Evolutionary conservation across 2,329 filamentous ascomycete genomes (phyloP), one percentile per base, ranked within the genome.

Genomic region (Colletotrichum sp.): DNA sequence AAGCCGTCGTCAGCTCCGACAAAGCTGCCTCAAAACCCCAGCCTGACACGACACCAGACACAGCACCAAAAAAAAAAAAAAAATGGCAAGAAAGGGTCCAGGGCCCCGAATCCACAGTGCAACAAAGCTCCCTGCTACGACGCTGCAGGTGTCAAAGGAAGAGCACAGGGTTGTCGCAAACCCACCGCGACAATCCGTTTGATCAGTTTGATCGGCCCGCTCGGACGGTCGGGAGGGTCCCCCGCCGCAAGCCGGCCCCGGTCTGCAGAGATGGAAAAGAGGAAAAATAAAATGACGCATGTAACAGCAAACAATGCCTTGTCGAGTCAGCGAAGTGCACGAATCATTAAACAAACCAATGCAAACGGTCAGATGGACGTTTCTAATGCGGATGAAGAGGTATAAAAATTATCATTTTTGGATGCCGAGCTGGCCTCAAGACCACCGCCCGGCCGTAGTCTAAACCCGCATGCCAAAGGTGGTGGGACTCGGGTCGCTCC

Each of bases 361-460:
- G 15, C 32, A 10, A 27, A 60, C 2, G 7, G n/a, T 48, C 13
- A 66, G 28, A 0, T 25, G 36, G 18, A n/a, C 28, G 18, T 8
- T 5, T 8, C 30, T 30, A 34, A 6, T 7, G 9, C 52, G 12
- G 27, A 32, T 62, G 56, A 34, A 52, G 13, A 70, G 18, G 32
- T 62, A 15, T 62, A 62, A 61, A 70, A 62, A 70, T 70, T 70
- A 70, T 70, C 36, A 70, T 70, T 69, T 70, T 25, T 70, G 67
- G 28, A 52, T 70, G 67, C 67, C 56, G 58, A 70, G 56, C 56
- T 52, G 56, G 25, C 58, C 27, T 12, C 56, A 9, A 62, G 56
- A 32, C 67, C 36, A 28, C 58, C 16, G 15, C 52, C 22, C 8
- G 66, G 25, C 25, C n/a, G 36, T 39, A 43, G 39, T 68, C 52